Evolutionary conservation across 2,329 filamentous ascomycete species (phyloP), one percentile per base, ranked within the genome.

Genomic region (Xylaria sp.): DNA sequence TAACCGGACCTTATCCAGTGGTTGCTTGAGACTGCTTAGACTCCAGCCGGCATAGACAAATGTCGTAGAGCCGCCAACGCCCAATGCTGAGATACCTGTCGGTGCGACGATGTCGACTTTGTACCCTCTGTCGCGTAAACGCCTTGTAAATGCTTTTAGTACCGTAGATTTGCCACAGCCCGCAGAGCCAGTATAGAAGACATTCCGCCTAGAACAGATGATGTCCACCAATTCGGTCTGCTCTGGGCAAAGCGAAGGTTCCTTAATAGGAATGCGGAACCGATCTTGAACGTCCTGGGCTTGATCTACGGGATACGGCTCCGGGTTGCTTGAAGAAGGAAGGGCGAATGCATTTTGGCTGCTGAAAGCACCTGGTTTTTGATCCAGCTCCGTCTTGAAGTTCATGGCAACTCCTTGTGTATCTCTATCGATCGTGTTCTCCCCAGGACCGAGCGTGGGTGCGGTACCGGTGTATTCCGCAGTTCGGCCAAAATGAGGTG

Each of bases 101-200:
- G 89, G 89, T 0, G 89, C 88, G 1, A 89, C 72, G 37, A 91
- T 84, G 2, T 82, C 73, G 3, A 90, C 87, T 0, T 23, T 73
- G 46, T 78, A 80, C 0, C 80, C 80, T 67, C 67, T 73, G 0
- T 70, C 72, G 9, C 70, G 67, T 1, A 88, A 78, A 5, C 78
- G 75, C 7, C 75, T 78, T 2, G 82, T 82, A 48, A 88, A 84
- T 8, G 82, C 81, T 67, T 84, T 84, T 0, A 90, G 78, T 1
- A 89, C 84, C 0, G 86, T 86, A 0, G 85, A 87, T 74, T 90
- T 90, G 2, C 88, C 88, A 55, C 84, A 86, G 0, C 89, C 89
- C 15, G 89, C 89, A 0, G 87, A 88, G 9, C 89, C 89, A 0
- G 88, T 91, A 72, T 87, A 91, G 74, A 91, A 91, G 10, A 91